Evolutionary conservation across 169 alveolate genomes (phyloP), one percentile per base, ranked within the genome.

Genomic region (Cryptosporidium ubiquitum): DNA sequence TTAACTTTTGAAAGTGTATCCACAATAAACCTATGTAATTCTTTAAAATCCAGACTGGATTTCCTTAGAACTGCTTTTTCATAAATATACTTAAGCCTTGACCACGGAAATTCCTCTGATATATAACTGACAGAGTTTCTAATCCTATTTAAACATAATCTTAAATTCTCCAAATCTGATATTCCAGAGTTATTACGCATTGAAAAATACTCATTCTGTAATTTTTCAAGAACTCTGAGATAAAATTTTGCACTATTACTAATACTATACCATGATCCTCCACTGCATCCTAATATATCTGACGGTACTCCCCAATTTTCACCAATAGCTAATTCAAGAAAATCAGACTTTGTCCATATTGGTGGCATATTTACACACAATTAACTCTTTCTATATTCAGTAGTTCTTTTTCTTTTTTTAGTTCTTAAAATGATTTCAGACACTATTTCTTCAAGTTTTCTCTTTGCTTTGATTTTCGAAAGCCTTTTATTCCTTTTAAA

Each of bases 91-190:
- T 75, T 75, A 10, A 75, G 49, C n/a, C 86, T 75, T 39, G 73
- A 58, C 86, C 86, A 75, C 7, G 86, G 70, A n/a, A 60, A 75
- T n/a, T 75, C 86, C 35, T 75, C 86, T 23, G 86, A 75, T 52
- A 75, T 75, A 60, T 55, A 60, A 31, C 73, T 55, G 1, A 60
- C 49, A 2, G 86, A 75, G 39, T 75, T 75, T 40, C 64, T 18
- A n/a, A 75, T 60, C 57, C 52, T 58, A 35, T 60, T 60, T 23
- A 75, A 23, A 42, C 70, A 55, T 58, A 37, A 26, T 31, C 73
- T 75, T 31, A 75, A 37, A 75, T 42, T 40, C 51, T 71, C 85
- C 6, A 71, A 51, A 57, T 37, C 55, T 12, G n/a, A 12, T 10
- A 39, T 3, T 4, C 37, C 64, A 31, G 44, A 55, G 18, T 20